Percentiles rank a stretch among this genome's conserved stretches.
phyloP scores from a whole-genome alignment of 2,329 filamentous ascomycete species.

The Boeremia exigua region DNA sequence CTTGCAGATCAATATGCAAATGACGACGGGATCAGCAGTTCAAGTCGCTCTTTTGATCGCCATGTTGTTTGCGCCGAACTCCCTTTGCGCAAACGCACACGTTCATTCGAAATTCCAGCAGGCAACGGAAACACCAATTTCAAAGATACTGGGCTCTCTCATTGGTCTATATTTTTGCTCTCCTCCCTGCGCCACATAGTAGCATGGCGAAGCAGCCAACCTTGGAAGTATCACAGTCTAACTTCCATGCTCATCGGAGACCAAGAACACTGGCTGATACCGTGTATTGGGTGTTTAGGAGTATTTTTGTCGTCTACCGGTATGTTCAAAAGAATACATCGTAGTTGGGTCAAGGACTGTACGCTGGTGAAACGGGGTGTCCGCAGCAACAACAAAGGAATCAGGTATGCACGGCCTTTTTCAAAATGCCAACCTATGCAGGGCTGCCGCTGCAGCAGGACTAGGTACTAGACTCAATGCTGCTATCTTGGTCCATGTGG shows the following conservation, averaged over 20 bases:
- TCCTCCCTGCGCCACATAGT: neutral
- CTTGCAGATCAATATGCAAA: neutral
- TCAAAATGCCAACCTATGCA: conserved; percentile 15
- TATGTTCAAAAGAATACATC: conserved; percentile 6
- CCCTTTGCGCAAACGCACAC: neutral
- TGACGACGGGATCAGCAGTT: neutral
- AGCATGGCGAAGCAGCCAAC: neutral
- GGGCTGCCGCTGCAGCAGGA: conserved; percentile 4
- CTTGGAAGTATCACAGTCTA: neutral
- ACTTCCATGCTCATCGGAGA: neutral
- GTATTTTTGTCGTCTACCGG: neutral
- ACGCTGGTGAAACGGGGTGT: conserved; percentile 20
- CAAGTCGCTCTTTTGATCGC: neutral
- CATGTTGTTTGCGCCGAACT: neutral
- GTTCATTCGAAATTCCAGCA: neutral
- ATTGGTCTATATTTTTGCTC: conserved; percentile 3
- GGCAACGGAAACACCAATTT: neutral
- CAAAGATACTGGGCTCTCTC: neutral
- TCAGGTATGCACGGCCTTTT: conserved; percentile 13
- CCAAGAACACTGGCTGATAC: neutral
- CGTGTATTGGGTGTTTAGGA: neutral
- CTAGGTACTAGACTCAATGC: conserved; percentile 3
- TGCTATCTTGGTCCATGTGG: conserved; percentile 19
- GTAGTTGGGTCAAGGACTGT: conserved; percentile 10
- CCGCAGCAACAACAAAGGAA: conserved; percentile 25